Conservation (phyloP, 495 filamentous ascomycete genomes). For the Aeminium ludgeri region DNA sequence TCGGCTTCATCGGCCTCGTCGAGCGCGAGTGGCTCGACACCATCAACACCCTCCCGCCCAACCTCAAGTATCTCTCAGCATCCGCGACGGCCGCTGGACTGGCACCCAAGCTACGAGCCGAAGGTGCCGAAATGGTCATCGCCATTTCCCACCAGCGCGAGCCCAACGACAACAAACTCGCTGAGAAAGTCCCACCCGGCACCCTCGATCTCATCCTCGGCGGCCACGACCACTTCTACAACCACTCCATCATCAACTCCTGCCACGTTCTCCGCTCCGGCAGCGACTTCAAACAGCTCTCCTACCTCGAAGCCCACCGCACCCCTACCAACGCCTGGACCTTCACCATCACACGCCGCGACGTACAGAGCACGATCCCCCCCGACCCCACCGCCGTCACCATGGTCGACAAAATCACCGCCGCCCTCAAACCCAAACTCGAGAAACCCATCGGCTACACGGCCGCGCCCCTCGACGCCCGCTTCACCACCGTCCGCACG, state of each 20-base stretch:
- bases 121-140: conserved; percentile 67
- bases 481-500: conserved; percentile 64
- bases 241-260: conserved; percentile 55
- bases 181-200: conserved; percentile 44
- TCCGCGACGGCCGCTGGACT: conserved; percentile 51
- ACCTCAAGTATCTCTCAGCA: conserved; percentile 65
- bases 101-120: conserved; percentile 47
- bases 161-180: conserved; percentile 61
- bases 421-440: conserved; percentile 52
- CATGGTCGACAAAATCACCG: conserved; percentile 50
- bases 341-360: conserved; percentile 57
- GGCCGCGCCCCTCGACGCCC: conserved; percentile 58
- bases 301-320: conserved; percentile 59
- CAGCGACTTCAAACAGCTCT: conserved; percentile 78
- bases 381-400: conserved; percentile 38
- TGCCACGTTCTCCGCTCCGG: conserved; percentile 69
- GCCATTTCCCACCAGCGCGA: conserved; percentile 73
- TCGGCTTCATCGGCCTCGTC: conserved; percentile 70
- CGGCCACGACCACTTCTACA: conserved; percentile 82
- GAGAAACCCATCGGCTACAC: conserved; percentile 75
- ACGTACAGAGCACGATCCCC: conserved; percentile 49
- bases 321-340: conserved; percentile 40
- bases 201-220: conserved; percentile 71
- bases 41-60: conserved; percentile 66
- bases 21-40: conserved; percentile 72